phyloP scores from a whole-genome alignment of 179 eudicot genomes.

The Pouteria campechiana region DNA sequence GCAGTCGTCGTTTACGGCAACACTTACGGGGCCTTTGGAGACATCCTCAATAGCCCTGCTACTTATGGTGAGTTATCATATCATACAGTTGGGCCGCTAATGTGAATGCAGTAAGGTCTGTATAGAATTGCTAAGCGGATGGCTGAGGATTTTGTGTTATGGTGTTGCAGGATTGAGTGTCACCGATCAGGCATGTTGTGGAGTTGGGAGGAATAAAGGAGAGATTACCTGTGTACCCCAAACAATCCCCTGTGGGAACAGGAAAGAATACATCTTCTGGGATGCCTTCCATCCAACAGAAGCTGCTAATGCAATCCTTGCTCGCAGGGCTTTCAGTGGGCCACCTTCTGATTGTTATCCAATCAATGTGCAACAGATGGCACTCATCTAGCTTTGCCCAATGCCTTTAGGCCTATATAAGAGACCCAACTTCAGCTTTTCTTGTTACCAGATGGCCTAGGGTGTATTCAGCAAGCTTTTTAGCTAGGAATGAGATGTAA shows the following conservation, averaged over 20 bases:
- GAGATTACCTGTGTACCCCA: conserved; percentile 64
- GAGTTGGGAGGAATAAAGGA: conserved; percentile 54
- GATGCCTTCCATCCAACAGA: conserved; percentile 83
- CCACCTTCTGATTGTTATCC: conserved; percentile 31
- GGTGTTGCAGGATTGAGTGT: conserved; percentile 44
- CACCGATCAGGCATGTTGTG: conserved; percentile 60
- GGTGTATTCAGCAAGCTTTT: too few species aligned
- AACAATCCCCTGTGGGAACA: conserved; percentile 44
- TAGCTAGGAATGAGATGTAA: too few species aligned
- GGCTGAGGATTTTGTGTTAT: not conserved
- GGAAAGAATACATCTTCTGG: conserved; percentile 63
- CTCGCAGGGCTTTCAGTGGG: conserved; percentile 51
- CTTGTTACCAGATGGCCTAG: too few species aligned
- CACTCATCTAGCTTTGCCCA: too few species aligned
- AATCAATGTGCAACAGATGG: conserved; percentile 29
- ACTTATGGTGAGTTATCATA: conserved; percentile 32
- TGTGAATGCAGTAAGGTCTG: not conserved
- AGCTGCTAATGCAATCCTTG: conserved; percentile 43
- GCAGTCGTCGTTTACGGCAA: conserved; percentile 59
- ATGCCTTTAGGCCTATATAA: too few species aligned
- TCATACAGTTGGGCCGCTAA: not conserved
- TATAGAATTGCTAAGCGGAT: not conserved
- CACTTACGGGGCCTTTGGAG: conserved; percentile 38
- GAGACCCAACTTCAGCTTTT: too few species aligned
- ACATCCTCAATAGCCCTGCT: conserved; percentile 34